Base-by-base conservation (phyloP, 2,329 filamentous ascomycete genomes). In the Curvularia eragrostidis region DNA sequence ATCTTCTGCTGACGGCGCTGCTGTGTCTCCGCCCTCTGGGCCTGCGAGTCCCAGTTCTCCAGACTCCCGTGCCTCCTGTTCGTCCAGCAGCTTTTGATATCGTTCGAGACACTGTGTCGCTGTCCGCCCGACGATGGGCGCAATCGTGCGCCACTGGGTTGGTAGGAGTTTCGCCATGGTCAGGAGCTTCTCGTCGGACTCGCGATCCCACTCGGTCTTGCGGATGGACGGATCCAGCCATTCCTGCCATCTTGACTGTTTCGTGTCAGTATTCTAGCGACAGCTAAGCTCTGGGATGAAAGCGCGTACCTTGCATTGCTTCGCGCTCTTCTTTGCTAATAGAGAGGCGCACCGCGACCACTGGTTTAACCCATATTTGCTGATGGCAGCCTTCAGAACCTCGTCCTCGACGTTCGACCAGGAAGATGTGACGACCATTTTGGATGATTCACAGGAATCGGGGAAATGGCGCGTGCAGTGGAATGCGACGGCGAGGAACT, bases 291-390 rank as follows among this genome's bases (percentile, higher is more conserved):
- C 23, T 26, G 2, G 5, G 4, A 26, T 39, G 21, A 39, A 49
- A 26, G 47, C 47, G 47, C 47, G 47, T 49, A 49, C 47, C 47
- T 99, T 99, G 87, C 95, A 99, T 82, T 99, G 95, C 82, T 99
- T 99, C 50, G 95, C 89, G 30, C 95, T 98, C 62, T 99, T 99
- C 73, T 96, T 91, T 75, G 94, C 94, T 66, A 99, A 89, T 65
- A 99, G 87, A 57, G 95, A 98, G 54, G 95, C 97, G 64, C 98
- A 95, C 78, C 95, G 94, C 75, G 95, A 94, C 95, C 95, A 99
- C 80, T 99, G 95, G 60, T 79, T 78, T 39, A 79, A 66, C 26
- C 77, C 77, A 71, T 79, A 79, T 56, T 78, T 79, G 38, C 73
- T 76, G 51, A 79, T 75, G 59, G 74, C 69, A 55, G 93, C 93